These are phyloP conservation scores for Cicer arietinum DNA, from an alignment of 306 rosid genomes.

Conservation along the genomic window DNA sequence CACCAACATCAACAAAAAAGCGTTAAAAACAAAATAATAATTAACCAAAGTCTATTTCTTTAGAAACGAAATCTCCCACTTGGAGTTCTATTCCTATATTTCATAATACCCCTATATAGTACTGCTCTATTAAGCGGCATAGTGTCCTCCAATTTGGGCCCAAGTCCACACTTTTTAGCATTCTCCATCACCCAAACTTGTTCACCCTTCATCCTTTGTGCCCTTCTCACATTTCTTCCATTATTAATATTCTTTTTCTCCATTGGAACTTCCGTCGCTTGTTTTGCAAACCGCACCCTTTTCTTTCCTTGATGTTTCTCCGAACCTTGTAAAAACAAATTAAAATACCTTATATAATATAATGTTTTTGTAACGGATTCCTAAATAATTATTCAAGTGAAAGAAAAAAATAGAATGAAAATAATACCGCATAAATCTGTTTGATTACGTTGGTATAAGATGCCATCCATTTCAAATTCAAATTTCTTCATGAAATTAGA, in stretches of 20 bases:
- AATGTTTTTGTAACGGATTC: not conserved
- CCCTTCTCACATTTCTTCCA: slow-evolving; percentile 23
- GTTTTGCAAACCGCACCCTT: slow-evolving; percentile 73
- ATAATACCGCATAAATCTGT: slow-evolving; percentile 27
- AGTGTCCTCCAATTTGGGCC: slow-evolving; percentile 45
- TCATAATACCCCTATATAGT: slow-evolving; percentile 56
- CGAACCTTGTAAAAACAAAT: not conserved
- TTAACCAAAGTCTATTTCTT: not conserved
- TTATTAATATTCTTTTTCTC: slow-evolving; percentile 48
- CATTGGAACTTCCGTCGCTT: slow-evolving; percentile 49
- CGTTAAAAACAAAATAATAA: not conserved
- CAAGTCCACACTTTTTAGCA: not conserved
- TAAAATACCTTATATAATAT: not conserved
- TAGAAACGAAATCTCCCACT: slow-evolving; percentile 40
- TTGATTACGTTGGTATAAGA: slow-evolving; percentile 7
- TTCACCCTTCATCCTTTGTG: slow-evolving; percentile 17
- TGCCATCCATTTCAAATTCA: slow-evolving; percentile 58
- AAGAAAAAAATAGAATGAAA: not conserved
- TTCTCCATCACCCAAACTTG: slow-evolving; percentile 19
- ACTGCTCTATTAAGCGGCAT: slow-evolving; percentile 72
- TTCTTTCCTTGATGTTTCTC: slow-evolving; percentile 57
- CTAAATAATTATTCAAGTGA: not conserved
- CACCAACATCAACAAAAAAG: too few species aligned
- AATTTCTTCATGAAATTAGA: slow-evolving; percentile 76
- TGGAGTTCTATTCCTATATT: slow-evolving; percentile 40